phyloP scores from a whole-genome alignment of 352 stramenopile species.

The Pythium chondricola region DNA sequence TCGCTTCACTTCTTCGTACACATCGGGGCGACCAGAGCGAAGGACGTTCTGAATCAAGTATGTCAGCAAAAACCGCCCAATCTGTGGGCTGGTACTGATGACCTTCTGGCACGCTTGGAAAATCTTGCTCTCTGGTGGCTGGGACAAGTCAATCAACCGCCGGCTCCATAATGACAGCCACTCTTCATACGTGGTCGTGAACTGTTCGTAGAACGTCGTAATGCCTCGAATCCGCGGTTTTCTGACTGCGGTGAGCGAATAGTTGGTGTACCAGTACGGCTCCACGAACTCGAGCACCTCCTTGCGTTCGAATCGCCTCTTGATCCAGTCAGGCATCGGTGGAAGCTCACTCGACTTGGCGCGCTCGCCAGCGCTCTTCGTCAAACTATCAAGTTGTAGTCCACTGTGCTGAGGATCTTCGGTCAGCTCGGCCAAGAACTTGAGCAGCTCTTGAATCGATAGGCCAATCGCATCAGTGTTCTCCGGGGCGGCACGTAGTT shows the following conservation, averaged over 20 bases:
- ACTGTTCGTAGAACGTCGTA: slow-evolving; percentile 73
- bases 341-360: background rate
- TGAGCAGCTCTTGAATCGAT: slow-evolving; percentile 83
- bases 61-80: slow-evolving; percentile 73
- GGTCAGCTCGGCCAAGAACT: slow-evolving; percentile 71
- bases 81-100: slow-evolving; percentile 60
- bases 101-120: slow-evolving; percentile 62
- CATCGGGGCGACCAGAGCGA: slow-evolving; percentile 45
- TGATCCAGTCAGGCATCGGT: slow-evolving; percentile 82
- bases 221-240: slow-evolving; percentile 18
- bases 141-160: slow-evolving; percentile 66
- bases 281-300: slow-evolving; percentile 84
- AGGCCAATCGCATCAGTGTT: slow-evolving; percentile 78
- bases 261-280: slow-evolving; percentile 88
- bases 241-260: slow-evolving; percentile 28
- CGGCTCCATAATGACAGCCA: slow-evolving; percentile 80
- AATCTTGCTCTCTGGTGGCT: slow-evolving; percentile 80
- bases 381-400: slow-evolving; percentile 22
- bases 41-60: slow-evolving; percentile 86
- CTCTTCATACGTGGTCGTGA: slow-evolving; percentile 66
- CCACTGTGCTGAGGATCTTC: slow-evolving; percentile 68
- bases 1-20: slow-evolving; percentile 69
- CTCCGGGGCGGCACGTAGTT: slow-evolving; percentile 75
- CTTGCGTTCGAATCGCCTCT: slow-evolving; percentile 74
- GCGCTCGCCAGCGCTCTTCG: background rate